phyloP scores from a whole-genome alignment of 2,329 filamentous ascomycete species.

The Trichoderma aggressivum region DNA sequence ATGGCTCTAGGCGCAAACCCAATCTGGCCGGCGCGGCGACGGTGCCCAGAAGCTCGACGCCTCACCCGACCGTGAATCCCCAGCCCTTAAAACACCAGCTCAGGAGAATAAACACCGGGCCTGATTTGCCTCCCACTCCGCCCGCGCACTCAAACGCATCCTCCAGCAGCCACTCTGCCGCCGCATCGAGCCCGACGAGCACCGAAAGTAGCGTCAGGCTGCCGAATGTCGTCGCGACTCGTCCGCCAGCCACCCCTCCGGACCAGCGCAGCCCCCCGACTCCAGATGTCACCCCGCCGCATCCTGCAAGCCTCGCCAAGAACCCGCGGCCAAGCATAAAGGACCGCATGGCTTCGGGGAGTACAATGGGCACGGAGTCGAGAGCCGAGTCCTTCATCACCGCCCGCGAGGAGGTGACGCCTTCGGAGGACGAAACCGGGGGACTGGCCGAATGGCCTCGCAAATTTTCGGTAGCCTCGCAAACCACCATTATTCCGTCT shows the following conservation, averaged over 20 bases:
- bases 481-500: conserved; percentile 42
- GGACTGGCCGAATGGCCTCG: conserved; percentile 41
- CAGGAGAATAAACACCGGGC: conserved; percentile 42
- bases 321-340: conserved; percentile 44
- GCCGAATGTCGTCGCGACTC: conserved; percentile 37
- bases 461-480: conserved; percentile 42
- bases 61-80: conserved; percentile 37
- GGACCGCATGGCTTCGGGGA: conserved; percentile 50
- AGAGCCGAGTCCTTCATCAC: conserved; percentile 69
- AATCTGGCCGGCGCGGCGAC: conserved; percentile 31
- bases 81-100: conserved; percentile 42
- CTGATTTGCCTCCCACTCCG: conserved; percentile 59
- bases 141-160: conserved; percentile 58
- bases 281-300: conserved; percentile 71
- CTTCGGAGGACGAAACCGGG: conserved; percentile 57
- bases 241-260: conserved; percentile 57
- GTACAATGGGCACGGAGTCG: conserved; percentile 54
- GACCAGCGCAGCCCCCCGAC: conserved; percentile 68
- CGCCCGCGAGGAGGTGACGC: conserved; percentile 61
- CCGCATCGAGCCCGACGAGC: conserved; percentile 41
- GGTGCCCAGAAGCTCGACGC: conserved; percentile 24
- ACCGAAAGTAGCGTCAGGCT: conserved; percentile 39
- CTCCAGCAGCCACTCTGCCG: conserved; percentile 47
- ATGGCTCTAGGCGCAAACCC: conserved; percentile 27
- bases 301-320: conserved; percentile 42